Evolutionary conservation across 805 yeast species (phyloP).

Genomic region (Maudiozyma bulderi): DNA sequence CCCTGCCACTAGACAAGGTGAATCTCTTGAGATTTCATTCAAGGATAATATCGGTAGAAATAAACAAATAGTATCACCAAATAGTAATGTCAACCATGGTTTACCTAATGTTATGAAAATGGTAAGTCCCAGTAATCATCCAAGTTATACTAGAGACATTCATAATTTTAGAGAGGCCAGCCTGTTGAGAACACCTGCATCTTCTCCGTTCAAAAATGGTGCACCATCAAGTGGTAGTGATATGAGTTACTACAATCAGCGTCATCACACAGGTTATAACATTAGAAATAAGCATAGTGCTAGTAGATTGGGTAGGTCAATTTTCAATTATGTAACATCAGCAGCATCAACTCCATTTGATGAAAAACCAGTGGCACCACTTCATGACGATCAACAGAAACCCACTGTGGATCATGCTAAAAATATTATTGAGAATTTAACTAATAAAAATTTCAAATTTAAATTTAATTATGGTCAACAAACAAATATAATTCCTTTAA

Average conservation of each 20-base stretch:
- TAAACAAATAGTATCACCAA: slow-evolving; percentile 4
- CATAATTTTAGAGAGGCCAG: slow-evolving; percentile 23
- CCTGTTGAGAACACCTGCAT: slow-evolving; percentile 7
- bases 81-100: not conserved
- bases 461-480: slow-evolving; percentile 22
- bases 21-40: slow-evolving; percentile 56
- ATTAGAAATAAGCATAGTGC: slow-evolving; percentile 7
- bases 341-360: not conserved
- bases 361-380: not conserved
- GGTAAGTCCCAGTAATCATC: not conserved
- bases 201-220: slow-evolving; percentile 5
- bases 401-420: slow-evolving; percentile 4
- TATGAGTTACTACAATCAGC: slow-evolving; percentile 5
- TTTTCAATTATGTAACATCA: slow-evolving; percentile 18
- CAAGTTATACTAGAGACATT: slow-evolving; percentile 10
- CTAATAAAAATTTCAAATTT: slow-evolving; percentile 25
- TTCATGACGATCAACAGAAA: not conserved
- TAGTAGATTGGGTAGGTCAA: slow-evolving; percentile 20
- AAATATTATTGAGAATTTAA: slow-evolving; percentile 17
- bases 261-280: slow-evolving; percentile 6
- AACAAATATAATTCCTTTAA: not conserved
- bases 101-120: not conserved
- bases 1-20: slow-evolving; percentile 74
- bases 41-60: slow-evolving; percentile 4
- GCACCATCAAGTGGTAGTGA: slow-evolving; percentile 2